These are phyloP conservation scores for Cyberlindnera sargentensis DNA, from an alignment of 805 yeast genomes.

Conservation along the genomic window DNA sequence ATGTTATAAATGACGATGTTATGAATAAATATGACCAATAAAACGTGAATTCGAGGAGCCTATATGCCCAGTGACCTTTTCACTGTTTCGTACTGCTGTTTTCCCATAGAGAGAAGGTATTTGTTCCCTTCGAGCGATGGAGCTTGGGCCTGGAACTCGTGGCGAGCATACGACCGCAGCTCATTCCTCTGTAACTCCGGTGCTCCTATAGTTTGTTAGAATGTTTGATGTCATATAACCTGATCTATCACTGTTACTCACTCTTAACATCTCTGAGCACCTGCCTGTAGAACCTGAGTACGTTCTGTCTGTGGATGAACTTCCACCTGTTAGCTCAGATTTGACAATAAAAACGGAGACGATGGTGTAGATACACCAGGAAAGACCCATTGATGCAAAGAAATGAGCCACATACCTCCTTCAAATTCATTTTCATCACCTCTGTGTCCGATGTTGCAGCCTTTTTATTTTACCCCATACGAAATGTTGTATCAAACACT, in stretches of 20 bases:
- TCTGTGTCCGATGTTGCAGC: neutral
- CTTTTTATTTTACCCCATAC: too few species aligned
- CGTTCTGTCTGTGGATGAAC: conserved; percentile 15
- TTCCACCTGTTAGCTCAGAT: conserved; percentile 1
- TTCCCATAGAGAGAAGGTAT: conserved; percentile 7
- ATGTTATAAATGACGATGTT: neutral
- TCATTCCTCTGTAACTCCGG: conserved; percentile 4
- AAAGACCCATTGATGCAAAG: too few species aligned
- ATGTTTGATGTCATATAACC: too few species aligned
- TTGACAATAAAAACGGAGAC: neutral
- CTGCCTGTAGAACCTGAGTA: conserved; percentile 7
- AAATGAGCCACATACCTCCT: neutral
- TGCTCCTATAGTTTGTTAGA: conserved; percentile 2
- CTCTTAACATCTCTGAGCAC: conserved; percentile 10
- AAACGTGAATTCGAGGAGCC: neutral
- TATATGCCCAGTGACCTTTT: conserved; percentile 7
- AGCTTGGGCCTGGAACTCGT: conserved; percentile 5
- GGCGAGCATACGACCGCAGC: conserved; percentile 1
- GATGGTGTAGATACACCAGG: too few species aligned
- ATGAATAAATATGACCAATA: neutral
- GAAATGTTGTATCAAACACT: too few species aligned
- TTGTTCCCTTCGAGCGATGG: conserved; percentile 6
- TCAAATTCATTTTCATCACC: neutral
- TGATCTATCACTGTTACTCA: conserved; percentile 1
- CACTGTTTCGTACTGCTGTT: conserved; percentile 5